Percentiles rank a stretch among this genome's conserved stretches.
Conservation (phyloP, 306 rosid species). For the Cyclanthera cordifolia region DNA sequence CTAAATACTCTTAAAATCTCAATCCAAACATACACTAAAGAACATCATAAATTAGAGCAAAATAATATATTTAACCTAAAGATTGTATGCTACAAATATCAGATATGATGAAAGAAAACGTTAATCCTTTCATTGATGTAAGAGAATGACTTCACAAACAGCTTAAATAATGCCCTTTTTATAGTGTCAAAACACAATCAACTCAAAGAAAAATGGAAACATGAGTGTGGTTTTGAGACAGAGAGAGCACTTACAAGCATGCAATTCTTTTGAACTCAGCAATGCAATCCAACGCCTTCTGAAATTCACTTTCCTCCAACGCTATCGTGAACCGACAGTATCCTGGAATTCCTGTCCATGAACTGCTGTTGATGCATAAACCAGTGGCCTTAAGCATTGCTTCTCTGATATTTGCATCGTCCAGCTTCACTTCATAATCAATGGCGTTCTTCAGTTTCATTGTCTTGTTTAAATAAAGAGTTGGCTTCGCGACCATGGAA, state of each 20-base stretch:
- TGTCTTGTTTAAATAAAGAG: constrained; percentile 56
- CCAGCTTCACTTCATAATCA: constrained; percentile 32
- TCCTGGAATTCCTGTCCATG: constrained; percentile 93
- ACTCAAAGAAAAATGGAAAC: neutral
- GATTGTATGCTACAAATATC: neutral
- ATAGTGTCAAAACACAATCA: neutral
- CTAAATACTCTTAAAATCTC: too few relatives aligned
- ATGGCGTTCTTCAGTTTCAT: constrained; percentile 29
- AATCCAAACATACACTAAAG: too few relatives aligned
- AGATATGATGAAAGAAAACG: neutral
- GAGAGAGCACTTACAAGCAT: constrained; percentile 16
- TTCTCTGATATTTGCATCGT: constrained; percentile 62
- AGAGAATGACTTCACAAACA: neutral
- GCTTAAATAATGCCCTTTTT: neutral
- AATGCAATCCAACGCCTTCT: constrained; percentile 70
- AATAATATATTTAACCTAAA: neutral
- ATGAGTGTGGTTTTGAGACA: neutral
- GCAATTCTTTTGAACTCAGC: constrained; percentile 33
- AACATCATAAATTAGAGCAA: neutral
- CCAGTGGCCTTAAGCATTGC: constrained; percentile 62
- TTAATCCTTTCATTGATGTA: neutral
- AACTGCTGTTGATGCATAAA: constrained; percentile 81
- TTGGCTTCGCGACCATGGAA: constrained; percentile 84
- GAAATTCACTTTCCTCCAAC: constrained; percentile 62
- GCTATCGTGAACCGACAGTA: constrained; percentile 83